Evolutionary conservation across 2,329 filamentous ascomycete genomes (phyloP), one percentile per base, ranked within the genome.

Genomic region (Ophiostoma piceae): DNA sequence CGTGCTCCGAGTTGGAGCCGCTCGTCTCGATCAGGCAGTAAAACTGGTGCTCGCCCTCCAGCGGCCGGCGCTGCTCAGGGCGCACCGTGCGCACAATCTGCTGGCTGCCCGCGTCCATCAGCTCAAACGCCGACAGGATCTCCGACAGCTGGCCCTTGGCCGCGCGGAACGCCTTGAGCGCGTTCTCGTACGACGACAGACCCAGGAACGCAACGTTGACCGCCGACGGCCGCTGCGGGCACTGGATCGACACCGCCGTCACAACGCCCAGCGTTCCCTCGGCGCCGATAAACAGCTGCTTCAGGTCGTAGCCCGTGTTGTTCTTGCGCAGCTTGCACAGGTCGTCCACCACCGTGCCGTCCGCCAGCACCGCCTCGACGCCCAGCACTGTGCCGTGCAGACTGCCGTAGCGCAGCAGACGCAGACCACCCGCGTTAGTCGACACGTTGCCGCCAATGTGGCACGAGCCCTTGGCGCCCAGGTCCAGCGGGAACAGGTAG

Each of bases 21-120:
- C 92, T 96, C 26, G 96, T 99, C 83, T 99, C 95, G 73, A 99
- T 88, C 67, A 99, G 84, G 79, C 94, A 97, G 84, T 98, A 99
- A 81, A 99, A 99, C 0, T 93, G 92, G 77, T 97, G 85, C 51
- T 93, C 88, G 69, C 84, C 88, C 74, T 97, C 93, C 2, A 99
- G 84, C 0, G 95, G 95, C 70, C 88, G 84, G 77, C 90, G 92
- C 76, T 90, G 91, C 35, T 89, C 88, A 12, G 90, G 92, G n/a
- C 72, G 71, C 47, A 93, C 90, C 69, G 84, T 82, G 70, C 88
- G 84, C 54, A 96, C 92, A 54, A 97, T 82, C 72, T 88, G 83
- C 80, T 98, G 95, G 73, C 88, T 94, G 73, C 88, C 84, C 22
- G 87, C 88, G 75, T 99, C 95, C 94, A 99, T 99, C 73, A 99